phyloP scores from a whole-genome alignment of 2,329 filamentous ascomycete genomes.

The Lachnellula subtilissima region DNA sequence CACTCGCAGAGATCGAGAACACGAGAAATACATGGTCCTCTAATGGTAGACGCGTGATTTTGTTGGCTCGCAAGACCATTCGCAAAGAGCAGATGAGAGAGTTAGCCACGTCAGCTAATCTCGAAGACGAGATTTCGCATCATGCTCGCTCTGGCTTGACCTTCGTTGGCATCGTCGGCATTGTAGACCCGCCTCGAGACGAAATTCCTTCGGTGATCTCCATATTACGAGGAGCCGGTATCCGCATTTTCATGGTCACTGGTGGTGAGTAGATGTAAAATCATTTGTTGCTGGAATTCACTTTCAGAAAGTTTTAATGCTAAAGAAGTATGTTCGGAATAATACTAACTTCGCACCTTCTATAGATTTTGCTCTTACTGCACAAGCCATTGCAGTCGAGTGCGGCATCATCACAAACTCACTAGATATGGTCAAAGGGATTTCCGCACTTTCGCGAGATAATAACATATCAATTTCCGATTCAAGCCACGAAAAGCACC shows the following conservation, averaged over 20 bases:
- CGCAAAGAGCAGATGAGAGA: conserved; percentile 36
- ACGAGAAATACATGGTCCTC: conserved; percentile 66
- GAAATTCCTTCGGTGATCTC: conserved; percentile 55
- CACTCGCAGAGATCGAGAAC: conserved; percentile 45
- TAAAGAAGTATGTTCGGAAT: neutral
- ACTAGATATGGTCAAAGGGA: conserved; percentile 45
- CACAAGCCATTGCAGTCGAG: conserved; percentile 65
- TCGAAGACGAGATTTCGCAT: conserved; percentile 53
- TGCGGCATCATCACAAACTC: conserved; percentile 64
- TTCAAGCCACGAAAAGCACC: conserved; percentile 9
- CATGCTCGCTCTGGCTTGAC: conserved; percentile 46
- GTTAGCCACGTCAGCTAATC: conserved; percentile 42
- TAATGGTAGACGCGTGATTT: conserved; percentile 62
- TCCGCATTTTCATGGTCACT: conserved; percentile 65
- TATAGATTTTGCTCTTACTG: conserved; percentile 71
- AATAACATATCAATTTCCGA: conserved; percentile 14
- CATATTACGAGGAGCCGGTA: conserved; percentile 64
- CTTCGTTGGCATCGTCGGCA: conserved; percentile 52
- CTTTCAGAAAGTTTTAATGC: neutral
- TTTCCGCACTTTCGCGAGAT: conserved; percentile 37
- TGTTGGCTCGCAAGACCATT: conserved; percentile 59
- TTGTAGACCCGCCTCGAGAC: conserved; percentile 55
- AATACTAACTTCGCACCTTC: no score
- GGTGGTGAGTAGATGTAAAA: conserved; percentile 34
- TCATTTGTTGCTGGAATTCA: neutral